Conservation (phyloP, 169 alveolate species). For the Theileria parva region DNA sequence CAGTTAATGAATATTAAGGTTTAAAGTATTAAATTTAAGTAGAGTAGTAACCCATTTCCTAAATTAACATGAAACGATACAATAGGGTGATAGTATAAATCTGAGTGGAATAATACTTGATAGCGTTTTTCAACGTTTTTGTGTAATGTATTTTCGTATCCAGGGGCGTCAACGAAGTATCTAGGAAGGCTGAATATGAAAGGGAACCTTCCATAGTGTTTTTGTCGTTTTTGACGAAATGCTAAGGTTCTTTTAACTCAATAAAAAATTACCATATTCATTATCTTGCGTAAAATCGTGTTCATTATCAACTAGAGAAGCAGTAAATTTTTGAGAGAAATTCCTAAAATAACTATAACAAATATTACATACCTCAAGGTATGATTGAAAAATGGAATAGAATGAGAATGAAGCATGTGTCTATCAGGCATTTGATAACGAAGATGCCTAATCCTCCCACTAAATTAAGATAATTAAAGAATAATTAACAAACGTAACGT, state of each 20-base stretch:
- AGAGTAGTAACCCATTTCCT: constrained; percentile 64
- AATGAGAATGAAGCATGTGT: constrained; percentile 72
- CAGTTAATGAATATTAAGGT: not conserved
- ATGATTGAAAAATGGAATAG: constrained; percentile 75
- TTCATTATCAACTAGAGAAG: constrained; percentile 75
- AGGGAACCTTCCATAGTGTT: constrained; percentile 76
- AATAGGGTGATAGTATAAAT: not conserved
- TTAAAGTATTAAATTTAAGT: not conserved
- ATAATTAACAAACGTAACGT: constrained; percentile 51
- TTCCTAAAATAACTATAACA: constrained; percentile 43
- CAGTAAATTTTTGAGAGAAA: constrained; percentile 70
- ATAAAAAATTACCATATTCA: constrained; percentile 44
- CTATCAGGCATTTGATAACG: constrained; percentile 66
- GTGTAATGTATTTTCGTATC: constrained; percentile 70
- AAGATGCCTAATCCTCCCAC: constrained; percentile 58
- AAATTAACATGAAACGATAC: not conserved
- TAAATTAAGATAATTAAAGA: not conserved
- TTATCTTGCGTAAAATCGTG: constrained; percentile 71
- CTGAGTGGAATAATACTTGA: constrained; percentile 22
- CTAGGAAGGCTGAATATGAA: constrained; percentile 73
- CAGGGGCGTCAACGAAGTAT: constrained; percentile 71
- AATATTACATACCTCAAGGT: constrained; percentile 34
- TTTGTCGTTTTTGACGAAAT: constrained; percentile 69
- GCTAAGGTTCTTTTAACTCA: constrained; percentile 7
- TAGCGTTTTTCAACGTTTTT: constrained; percentile 71